Base-by-base conservation (phyloP, 371 early-diverging fungal genomes). In the Mucor piriformis region DNA sequence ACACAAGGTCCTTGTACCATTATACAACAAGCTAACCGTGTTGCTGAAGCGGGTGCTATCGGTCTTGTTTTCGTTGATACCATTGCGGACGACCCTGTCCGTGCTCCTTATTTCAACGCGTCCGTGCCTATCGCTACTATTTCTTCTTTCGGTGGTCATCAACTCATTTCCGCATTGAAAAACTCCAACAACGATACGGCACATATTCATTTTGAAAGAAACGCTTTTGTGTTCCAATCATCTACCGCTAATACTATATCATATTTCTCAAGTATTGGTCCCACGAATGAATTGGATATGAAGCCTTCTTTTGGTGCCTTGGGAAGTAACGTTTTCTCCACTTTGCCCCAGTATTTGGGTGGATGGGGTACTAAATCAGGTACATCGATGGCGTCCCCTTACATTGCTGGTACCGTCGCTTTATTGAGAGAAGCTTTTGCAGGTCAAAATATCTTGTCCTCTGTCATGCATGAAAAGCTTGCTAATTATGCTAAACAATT, bases 321-420 rank as follows among this genome's bases (percentile, higher is more conserved):
- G 13, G 90, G 90, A 47, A 87, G 86, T n/a, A 73, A 73, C 59
- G 83, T 90, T 18, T 85, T 79, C 54, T 88, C 89, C 12, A 85
- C 90, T 21, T 20, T 84, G 61, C 74, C 74, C 12, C 27, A 33
- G 6, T 57, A 50, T 10, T 50, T 64, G 33, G 69, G 69, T 29
- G 57, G 66, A 0, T 90, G 86, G 47, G 82, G 78, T 2, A 75
- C 81, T 11, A 35, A 76, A 18, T 83, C 85, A 6, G 91, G 91
- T 35, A 83, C 82, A 6, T 79, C 78, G 5, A 78, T 76, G 79
- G 87, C 91, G 8, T 72, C 89, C n/a, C 91, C 91, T 12, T 90
- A 87, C 59, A 63, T 85, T 23, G 70, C 89, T 18, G 91, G 91
- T n/a, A 62, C 79, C n/a, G 73, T 79, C 34, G 89, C 91, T 21